Evolutionary conservation across 345 rosid species (phyloP).

Genomic region (Orychophragmus violaceus): DNA sequence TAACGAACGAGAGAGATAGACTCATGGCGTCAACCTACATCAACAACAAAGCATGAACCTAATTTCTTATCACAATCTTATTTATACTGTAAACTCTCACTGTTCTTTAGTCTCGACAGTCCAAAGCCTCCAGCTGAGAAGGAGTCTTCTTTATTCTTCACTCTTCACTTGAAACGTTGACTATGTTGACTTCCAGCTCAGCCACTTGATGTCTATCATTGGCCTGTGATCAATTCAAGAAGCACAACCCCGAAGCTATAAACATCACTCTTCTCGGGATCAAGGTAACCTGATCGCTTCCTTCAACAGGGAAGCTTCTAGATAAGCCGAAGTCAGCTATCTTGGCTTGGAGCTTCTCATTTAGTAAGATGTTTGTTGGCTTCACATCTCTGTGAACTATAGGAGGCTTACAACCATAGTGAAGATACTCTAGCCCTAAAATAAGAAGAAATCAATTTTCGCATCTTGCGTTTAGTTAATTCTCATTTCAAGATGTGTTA

Average conservation of each 20-base stretch:
- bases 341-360: slow-evolving; percentile 43
- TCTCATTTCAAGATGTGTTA: not conserved
- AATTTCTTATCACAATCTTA: too few species aligned
- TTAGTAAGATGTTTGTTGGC: slow-evolving; percentile 42
- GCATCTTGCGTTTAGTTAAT: too few species aligned
- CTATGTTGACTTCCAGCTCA: too few species aligned
- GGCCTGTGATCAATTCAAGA: slow-evolving; percentile 38
- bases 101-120: too few species aligned
- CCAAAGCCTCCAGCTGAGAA: too few species aligned
- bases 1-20: too few species aligned
- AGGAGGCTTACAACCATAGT: slow-evolving; percentile 49
- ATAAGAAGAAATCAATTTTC: not conserved
- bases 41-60: too few species aligned
- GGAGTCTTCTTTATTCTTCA: too few species aligned
- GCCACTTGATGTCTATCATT: too few species aligned
- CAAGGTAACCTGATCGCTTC: slow-evolving; percentile 28
- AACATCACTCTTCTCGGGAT: slow-evolving; percentile 46
- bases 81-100: too few species aligned
- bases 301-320: slow-evolving; percentile 30
- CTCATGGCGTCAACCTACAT: too few species aligned
- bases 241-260: slow-evolving; percentile 49
- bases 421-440: slow-evolving; percentile 29
- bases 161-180: too few species aligned
- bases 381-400: slow-evolving; percentile 48
- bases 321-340: slow-evolving; percentile 50